Evolutionary conservation across 768 basidiomycete species (phyloP).

Genomic region (Xanthoconium stramineum): DNA sequence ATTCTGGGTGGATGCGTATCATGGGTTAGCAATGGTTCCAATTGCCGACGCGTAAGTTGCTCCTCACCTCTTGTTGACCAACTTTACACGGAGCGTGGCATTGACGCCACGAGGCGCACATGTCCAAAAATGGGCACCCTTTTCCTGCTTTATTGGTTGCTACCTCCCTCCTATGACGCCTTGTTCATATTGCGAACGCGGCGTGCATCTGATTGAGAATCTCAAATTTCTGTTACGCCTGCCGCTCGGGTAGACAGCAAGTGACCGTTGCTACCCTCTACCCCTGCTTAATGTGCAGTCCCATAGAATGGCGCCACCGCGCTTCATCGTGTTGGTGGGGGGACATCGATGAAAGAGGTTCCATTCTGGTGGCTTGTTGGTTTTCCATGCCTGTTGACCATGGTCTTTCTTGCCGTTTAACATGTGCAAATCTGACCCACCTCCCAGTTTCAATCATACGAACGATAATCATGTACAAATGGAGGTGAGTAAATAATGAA

Average conservation of each 20-base stretch:
- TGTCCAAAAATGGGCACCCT: conserved; percentile 8
- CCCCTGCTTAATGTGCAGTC: conserved; percentile 9
- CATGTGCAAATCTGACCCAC: conserved; percentile 14
- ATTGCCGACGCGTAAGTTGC: conserved; percentile 73
- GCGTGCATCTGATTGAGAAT: conserved; percentile 19
- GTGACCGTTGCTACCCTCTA: conserved; percentile 21
- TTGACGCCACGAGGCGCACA: conserved; percentile 18
- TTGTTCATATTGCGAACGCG: conserved; percentile 15
- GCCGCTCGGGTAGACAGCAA: conserved; percentile 6
- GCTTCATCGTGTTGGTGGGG: neutral
- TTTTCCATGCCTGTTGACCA: neutral
- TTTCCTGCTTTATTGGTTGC: conserved; percentile 11
- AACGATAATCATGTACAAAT: conserved; percentile 69
- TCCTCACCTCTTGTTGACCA: neutral
- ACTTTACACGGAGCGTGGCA: conserved; percentile 6
- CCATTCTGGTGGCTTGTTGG: neutral
- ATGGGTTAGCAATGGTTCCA: conserved; percentile 79
- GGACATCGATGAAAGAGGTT: neutral
- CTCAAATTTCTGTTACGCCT: conserved; percentile 8
- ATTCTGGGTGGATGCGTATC: conserved; percentile 80
- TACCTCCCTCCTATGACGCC: conserved; percentile 6
- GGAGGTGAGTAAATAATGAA: conserved; percentile 48
- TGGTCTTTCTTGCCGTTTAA: neutral
- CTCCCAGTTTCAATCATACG: conserved; percentile 66
- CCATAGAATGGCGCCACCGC: conserved; percentile 1